These are phyloP conservation scores for Sugiyamaella sp. DNA, from an alignment of 1,139 yeast genomes.

Conservation along the genomic window DNA sequence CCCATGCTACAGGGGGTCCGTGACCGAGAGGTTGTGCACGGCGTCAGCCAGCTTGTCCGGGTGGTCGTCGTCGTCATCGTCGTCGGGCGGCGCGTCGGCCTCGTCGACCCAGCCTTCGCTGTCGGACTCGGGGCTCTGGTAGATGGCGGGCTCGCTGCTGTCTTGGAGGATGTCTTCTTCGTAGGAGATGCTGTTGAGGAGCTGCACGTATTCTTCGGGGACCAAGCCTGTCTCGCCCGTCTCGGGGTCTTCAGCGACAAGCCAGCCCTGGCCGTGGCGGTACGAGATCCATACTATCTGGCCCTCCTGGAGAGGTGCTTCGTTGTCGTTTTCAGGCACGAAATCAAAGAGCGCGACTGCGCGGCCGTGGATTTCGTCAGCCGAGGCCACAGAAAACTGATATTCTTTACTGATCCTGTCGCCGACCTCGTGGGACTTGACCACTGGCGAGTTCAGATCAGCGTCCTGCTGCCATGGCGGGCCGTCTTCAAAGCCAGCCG, in stretches of 20 bases:
- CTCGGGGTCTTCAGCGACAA: constrained; percentile 84
- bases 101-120: constrained; percentile 36
- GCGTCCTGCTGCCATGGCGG: constrained; percentile 43
- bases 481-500: constrained; percentile 35
- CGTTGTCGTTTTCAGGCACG: constrained; percentile 92
- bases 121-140: constrained; percentile 32
- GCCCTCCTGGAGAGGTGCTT: constrained; percentile 74
- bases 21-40: too few relatives aligned
- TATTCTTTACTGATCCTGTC: constrained; percentile 40
- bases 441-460: constrained; percentile 37
- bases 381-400: constrained; percentile 40
- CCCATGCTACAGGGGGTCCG: too few relatives aligned
- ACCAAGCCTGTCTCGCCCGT: constrained; percentile 89
- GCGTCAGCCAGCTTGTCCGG: too few relatives aligned
- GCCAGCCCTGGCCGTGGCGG: constrained; percentile 98
- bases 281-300: constrained; percentile 85
- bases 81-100: neutral
- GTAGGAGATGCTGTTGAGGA: constrained; percentile 39
- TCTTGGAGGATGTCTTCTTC: constrained; percentile 13
- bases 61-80: neutral
- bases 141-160: constrained; percentile 22
- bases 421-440: constrained; percentile 34
- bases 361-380: constrained; percentile 54
- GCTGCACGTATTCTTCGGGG: constrained; percentile 90
- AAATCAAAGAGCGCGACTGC: constrained; percentile 91